Evolutionary conservation across 1,284 basidiomycete species (phyloP), one percentile per base, ranked within the genome.

Genomic region (Heliocybe sulcata): DNA sequence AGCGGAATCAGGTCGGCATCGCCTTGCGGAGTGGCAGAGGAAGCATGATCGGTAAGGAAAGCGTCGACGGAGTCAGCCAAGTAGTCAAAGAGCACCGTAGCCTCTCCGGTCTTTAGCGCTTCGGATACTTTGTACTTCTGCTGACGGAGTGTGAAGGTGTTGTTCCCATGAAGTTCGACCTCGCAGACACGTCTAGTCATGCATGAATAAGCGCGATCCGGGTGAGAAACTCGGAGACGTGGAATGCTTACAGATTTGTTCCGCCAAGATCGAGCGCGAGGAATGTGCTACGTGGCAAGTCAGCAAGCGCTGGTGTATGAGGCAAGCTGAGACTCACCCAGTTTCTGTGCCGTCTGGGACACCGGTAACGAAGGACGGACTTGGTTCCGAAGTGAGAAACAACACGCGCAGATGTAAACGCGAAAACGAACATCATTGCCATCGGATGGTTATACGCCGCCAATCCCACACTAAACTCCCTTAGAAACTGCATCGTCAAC

Each of bases 61-160:
- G 88, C 85, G 67, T 96, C 93, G 29, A 99, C 94, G 6, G 92
- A 95, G 63, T 94, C 90, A 27, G 97, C 97, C 62, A 99, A 90
- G 73, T 97, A 99, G 72, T 97, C 92, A 65, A 97, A 96, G 45
- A 97, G 73, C 2, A 80, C 80, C 1, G 78, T 77, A 1, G 87
- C 92, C 66, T 96, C 89, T 50, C 94, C 95, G 9, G 90, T 87
- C 74, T 98, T 98, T 57, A 97, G 77, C 14, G 82, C 74, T 47
- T 95, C 91, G 1, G 93, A 94, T 16, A 98, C 91, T 65, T 87
- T 90, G 77, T 94, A 97, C 69, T 97, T 97, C 67, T 97, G 87
- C 71, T 96, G 92, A 64, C 88, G 86, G 58, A 98, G 80, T 38
- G 80, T 79, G 71, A 98, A 98, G 11, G 87, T 87, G 64, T 92